phyloP scores from a whole-genome alignment of 2,329 filamentous ascomycete species.

The Colletotrichum godetiae region DNA sequence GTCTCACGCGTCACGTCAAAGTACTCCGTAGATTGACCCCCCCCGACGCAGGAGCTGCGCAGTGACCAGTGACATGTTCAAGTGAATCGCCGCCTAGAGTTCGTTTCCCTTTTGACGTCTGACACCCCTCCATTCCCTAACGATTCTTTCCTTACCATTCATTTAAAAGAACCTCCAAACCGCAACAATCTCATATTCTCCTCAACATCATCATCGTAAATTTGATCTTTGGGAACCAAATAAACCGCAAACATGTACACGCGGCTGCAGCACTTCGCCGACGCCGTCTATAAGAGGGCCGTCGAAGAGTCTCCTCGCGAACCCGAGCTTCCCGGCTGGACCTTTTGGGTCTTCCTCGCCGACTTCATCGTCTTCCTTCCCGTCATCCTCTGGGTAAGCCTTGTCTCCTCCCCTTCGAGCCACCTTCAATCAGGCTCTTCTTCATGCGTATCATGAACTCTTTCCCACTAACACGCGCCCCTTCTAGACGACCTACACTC shows the following conservation, averaged over 20 bases:
- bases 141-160: background rate
- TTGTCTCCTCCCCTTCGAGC: background rate
- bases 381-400: constrained; percentile 54
- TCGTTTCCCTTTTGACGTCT: background rate
- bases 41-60: constrained; percentile 4
- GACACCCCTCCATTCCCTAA: background rate
- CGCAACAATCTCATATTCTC: background rate
- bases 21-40: background rate
- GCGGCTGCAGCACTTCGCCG: constrained; percentile 17
- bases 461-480: background rate
- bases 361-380: constrained; percentile 59
- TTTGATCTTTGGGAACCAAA: background rate
- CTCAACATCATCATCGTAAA: background rate
- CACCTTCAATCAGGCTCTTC: background rate
- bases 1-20: background rate
- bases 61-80: constrained; percentile 11
- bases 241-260: background rate
- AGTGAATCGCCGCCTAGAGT: constrained; percentile 1
- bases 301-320: constrained; percentile 41
- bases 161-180: background rate
- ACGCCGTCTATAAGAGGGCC: constrained; percentile 48
- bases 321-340: constrained; percentile 52
- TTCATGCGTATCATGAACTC: background rate
- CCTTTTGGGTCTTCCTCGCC: constrained; percentile 50
- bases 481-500: constrained; percentile 61